Evolutionary conservation across 768 basidiomycete genomes (phyloP), one percentile per base, ranked within the genome.

Genomic region (Cystobasidium tubakii): DNA sequence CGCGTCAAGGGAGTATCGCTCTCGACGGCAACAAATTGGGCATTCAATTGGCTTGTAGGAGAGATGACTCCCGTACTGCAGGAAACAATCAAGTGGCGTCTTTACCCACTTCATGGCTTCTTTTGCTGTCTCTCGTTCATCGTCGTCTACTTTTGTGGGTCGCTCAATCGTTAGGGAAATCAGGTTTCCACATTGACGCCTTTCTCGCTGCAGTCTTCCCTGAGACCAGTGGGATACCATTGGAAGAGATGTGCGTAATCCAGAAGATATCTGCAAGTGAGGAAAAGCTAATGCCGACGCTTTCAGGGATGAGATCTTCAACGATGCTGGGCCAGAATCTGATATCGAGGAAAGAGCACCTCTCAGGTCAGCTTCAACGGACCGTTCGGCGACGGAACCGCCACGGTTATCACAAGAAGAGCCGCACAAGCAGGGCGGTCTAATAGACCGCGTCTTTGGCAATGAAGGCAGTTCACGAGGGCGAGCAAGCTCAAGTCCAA

Each of bases 1-100:
- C 87, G 95, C 44, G 93, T 92, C 13, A 96, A 96, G 83, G 94
- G 93, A n/a, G 93, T 96, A 27, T 94, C 91, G 7, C 78, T 96
- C 39, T 95, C 92, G 0, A 96, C 94, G 3, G 92, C 92, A 17
- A 94, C 91, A 13, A 78, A 78, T 46, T 79, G 78, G 9, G 84
- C 85, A n/a, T 91, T 91, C 84, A 93, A 93, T 81, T 95, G 89
- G 81, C 81, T 92, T 73, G 90, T 97, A 46, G 93, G 93, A 36
- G 89, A 90, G 80, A 84, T 87, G 33, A 97, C 93, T 0, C 94
- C 93, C 0, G 85, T 87, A 67, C 83, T 96, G 44, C 92, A 95
- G 81, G 91, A 93, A 74, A 81, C 86, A 25, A 95, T 97, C 77
- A 85, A 85, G 50, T 98, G 94, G 93, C 85, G 90, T 60, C 81